Conservation (phyloP, 176 grass and related monocot species). For the Melocanna baccifera region DNA sequence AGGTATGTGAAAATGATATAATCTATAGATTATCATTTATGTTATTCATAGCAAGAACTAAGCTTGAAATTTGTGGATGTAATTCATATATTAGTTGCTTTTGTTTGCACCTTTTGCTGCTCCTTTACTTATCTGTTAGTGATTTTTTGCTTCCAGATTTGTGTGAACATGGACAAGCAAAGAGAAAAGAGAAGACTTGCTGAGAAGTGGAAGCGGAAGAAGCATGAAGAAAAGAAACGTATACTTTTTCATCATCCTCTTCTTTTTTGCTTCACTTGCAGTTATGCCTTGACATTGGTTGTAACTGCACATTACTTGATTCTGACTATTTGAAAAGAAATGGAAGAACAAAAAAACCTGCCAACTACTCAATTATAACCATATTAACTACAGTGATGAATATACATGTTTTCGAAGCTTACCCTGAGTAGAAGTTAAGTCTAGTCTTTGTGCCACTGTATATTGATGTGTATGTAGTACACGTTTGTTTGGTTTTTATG, state of each 20-base stretch:
- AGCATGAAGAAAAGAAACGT: conserved; percentile 80
- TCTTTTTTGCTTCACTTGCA: not conserved
- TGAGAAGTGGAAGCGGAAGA: conserved; percentile 67
- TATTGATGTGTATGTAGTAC: not conserved
- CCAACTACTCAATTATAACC: not conserved
- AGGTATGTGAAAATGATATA: conserved; percentile 36
- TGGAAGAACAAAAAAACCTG: not conserved
- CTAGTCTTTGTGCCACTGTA: not conserved
- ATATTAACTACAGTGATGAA: not conserved
- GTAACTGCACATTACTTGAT: not conserved
- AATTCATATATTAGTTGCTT: not conserved
- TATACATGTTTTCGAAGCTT: not conserved
- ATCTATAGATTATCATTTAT: not conserved
- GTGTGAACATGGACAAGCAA: conserved; percentile 79
- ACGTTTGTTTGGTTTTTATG: not conserved
- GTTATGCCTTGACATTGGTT: not conserved
- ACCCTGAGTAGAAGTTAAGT: not conserved
- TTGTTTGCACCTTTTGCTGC: conserved; percentile 1
- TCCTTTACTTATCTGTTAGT: not conserved
- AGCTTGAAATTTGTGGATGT: not conserved
- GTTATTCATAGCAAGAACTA: not conserved
- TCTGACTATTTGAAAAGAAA: not conserved
- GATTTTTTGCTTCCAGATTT: conserved; percentile 49
- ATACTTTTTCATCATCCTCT: not conserved
- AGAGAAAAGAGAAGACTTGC: conserved; percentile 55